Conservation (phyloP, 768 basidiomycete species). For the Kwoniella sp. region DNA sequence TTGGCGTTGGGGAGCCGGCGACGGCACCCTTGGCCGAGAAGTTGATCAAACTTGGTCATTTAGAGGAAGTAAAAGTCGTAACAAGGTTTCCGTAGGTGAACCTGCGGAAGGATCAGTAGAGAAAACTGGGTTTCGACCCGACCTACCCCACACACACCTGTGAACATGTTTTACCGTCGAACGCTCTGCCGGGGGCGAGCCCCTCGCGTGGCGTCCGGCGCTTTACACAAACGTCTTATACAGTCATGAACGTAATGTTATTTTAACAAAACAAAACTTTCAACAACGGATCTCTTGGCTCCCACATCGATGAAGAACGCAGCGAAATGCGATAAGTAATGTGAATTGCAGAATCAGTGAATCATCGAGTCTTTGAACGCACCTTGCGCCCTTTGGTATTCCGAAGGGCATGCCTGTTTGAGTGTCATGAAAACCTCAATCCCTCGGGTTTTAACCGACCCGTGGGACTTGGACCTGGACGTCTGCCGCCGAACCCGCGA, state of each 20-base stretch:
- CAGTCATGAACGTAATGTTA: conserved; percentile 38
- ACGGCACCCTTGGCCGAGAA: conserved; percentile 57
- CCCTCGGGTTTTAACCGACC: conserved; percentile 22
- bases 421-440: conserved; percentile 56
- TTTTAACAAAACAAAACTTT: conserved; percentile 53
- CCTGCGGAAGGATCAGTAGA: conserved; percentile 71
- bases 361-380: conserved; percentile 57
- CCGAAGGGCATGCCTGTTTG: conserved; percentile 63
- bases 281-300: conserved; percentile 71
- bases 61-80: conserved; percentile 72
- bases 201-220: conserved; percentile 2
- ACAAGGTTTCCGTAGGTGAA: conserved; percentile 79
- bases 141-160: conserved; percentile 54
- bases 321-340: conserved; percentile 77
- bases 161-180: conserved; percentile 49
- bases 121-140: conserved; percentile 56
- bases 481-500: conserved; percentile 32
- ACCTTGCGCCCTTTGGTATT: conserved; percentile 73
- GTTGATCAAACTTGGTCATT: conserved; percentile 74
- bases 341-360: conserved; percentile 66
- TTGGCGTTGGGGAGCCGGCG: conserved; percentile 61
- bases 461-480: conserved; percentile 35
- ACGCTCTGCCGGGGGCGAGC: too few species aligned
- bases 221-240: conserved; percentile 27
- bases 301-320: conserved; percentile 76